Conservation (phyloP, 2,329 filamentous ascomycete genomes). For the Cladophialophora carrionii region DNA sequence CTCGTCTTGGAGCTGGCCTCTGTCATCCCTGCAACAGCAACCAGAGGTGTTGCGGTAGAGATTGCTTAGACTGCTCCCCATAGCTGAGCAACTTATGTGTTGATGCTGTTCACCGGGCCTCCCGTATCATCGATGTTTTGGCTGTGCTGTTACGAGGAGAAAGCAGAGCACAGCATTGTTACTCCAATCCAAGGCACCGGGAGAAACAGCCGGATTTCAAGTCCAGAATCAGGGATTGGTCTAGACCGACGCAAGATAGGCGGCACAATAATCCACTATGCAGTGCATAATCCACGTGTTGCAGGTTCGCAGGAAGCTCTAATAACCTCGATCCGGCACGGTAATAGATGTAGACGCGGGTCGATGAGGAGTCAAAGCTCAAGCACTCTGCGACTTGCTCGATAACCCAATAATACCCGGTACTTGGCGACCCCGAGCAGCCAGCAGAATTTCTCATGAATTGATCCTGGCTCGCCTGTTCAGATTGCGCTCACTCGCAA, state of each 20-base stretch:
- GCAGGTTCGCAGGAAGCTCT: not conserved
- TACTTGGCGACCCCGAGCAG: not conserved
- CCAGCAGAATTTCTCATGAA: not conserved
- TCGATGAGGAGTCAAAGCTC: not conserved
- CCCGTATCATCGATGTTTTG: not conserved
- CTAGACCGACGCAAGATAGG: not conserved
- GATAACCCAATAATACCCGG: not conserved
- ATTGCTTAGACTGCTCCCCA: not conserved
- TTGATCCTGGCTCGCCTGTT: too few species aligned
- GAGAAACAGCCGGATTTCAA: not conserved
- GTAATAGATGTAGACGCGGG: not conserved
- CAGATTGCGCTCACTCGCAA: not conserved
- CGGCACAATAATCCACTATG: not conserved
- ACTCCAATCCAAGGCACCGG: not conserved
- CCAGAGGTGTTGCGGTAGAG: not conserved
- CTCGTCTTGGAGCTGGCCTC: not conserved
- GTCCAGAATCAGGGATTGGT: not conserved
- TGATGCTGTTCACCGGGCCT: not conserved
- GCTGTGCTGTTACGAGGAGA: not conserved
- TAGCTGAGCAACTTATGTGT: not conserved
- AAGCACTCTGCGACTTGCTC: not conserved
- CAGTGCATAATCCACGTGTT: conserved; percentile 3
- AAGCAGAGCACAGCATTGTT: too few species aligned
- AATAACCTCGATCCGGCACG: not conserved
- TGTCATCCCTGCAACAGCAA: not conserved